Evolutionary conservation across 805 yeast genomes (phyloP), one percentile per base, ranked within the genome.

Genomic region (Barnettozyma californica): DNA sequence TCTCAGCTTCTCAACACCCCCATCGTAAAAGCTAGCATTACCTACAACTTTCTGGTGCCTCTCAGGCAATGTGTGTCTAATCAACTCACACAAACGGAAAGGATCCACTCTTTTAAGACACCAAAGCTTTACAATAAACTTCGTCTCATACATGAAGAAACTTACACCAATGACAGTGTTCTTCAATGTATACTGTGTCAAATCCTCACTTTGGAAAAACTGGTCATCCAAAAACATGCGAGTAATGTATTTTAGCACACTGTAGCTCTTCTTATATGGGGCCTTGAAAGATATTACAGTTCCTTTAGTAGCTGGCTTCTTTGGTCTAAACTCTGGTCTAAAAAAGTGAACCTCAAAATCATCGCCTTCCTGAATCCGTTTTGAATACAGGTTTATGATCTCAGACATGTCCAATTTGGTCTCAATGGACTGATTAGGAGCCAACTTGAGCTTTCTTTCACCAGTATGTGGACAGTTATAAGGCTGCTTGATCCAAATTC

Each of bases 191-290:
- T 41, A 48, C 13, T 31, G 37, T 5, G 23, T 21, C 36, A 41
- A 45, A 41, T 45, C 48, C 18, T 48, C 48, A 45, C 29, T 44
- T 18, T 44, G 33, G 4, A 41, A 44, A 18, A 35, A 44, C 25
- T 41, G 41, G 36, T 48, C 48, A 45, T 48, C 51, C 25, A 48
- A 19, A 18, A 45, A 41, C n/a, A 45, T 29, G 13, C 48, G 39
- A 18, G 45, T 14, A 5, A 45, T n/a, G 26, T 14, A 21, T 29
- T 48, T 48, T 23, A 39, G 41, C 10, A 41, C 21, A 11, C 21
- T 36, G 25, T 45, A 48, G 16, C 44, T 35, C 13, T 9, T n/a
- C n/a, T n/a, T 21, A 9, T 18, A 31, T 7, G 39, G 5, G 11
- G 40, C 33, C 37, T 45, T 34, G n/a, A 45, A 27, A 4, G 45